Evolutionary conservation across 1,284 basidiomycete genomes (phyloP).

Genomic region (Ceratobasidium theobromae): DNA sequence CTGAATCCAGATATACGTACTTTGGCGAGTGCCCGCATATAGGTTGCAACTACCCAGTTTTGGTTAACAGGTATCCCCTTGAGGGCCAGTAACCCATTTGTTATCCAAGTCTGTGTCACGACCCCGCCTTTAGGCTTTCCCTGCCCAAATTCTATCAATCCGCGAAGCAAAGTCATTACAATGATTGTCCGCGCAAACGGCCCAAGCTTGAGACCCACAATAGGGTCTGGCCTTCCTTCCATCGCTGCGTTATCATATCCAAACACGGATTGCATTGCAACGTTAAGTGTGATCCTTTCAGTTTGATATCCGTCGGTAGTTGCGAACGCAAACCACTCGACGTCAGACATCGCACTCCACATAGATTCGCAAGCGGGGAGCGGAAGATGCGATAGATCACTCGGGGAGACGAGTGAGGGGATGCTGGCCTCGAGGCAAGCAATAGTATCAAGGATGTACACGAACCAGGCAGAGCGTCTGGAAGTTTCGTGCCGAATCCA

Average conservation of each 20-base stretch:
- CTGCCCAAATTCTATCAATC: constrained; percentile 47
- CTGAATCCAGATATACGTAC: not conserved
- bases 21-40: constrained; percentile 26
- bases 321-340: constrained; percentile 41
- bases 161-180: constrained; percentile 45
- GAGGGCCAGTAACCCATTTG: constrained; percentile 7
- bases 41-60: constrained; percentile 13
- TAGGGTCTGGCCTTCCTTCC: constrained; percentile 41
- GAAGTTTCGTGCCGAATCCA: constrained; percentile 47
- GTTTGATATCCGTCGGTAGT: constrained; percentile 16
- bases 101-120: constrained; percentile 45
- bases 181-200: constrained; percentile 47
- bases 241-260: constrained; percentile 41
- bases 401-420: constrained; percentile 42
- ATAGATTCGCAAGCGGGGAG: constrained; percentile 47
- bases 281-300: constrained; percentile 31
- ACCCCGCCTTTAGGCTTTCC: constrained; percentile 47
- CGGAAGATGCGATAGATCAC: constrained; percentile 44
- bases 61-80: constrained; percentile 14
- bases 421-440: constrained; percentile 47
- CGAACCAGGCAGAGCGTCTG: constrained; percentile 41
- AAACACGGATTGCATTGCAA: constrained; percentile 39
- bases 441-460: constrained; percentile 49
- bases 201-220: constrained; percentile 42
- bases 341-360: constrained; percentile 46